Base-by-base conservation (phyloP, 805 yeast species). In the Yamadazyma olivae region DNA sequence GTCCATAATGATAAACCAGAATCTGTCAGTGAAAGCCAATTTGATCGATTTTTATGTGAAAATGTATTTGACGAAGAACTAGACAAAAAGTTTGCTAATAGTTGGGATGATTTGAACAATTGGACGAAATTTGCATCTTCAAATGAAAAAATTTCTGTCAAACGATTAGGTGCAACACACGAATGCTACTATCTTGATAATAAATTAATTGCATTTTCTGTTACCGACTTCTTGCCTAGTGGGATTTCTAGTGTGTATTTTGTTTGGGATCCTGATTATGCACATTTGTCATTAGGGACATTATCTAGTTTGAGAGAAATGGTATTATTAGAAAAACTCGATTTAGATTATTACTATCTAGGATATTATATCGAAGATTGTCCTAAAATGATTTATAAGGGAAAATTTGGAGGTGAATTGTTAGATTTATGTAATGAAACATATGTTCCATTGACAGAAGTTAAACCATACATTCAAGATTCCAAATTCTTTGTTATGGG, bases 211-310 rank as follows among this genome's bases (percentile, higher is more conserved):
- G 96, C 91, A 1, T 60, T 89, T 23, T 85, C 85, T 0, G 86
- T 89, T 1, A 51, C 83, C 20, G 97, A 89, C 56, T 61, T 89
- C 15, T 56, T 90, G 22, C 95, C 95, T 0, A 57, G 75, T 17
- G 83, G 86, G 0, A 56, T 90, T 0, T 87, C 96, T 0, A 80
- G 95, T 0, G 90, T 90, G 1, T 89, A 90, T 54, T 84, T 90
- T 53, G 77, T 89, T 9, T 87, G 93, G 85, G 90, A 88, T 52
- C 93, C 95, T 0, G 90, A 79, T 36, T 82, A 70, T 51, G 79
- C 81, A 4, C 69, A 75, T 34, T 61, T 80, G 46, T 81, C 86
- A 0, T 56, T 89, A 20, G 97, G 97, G 0, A 86, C 86, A 17
- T 54, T 89, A 2, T 79, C 89, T 41, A 91, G 86, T 0, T 50